Base-by-base conservation (phyloP, 768 basidiomycete genomes). In the Trametes maxima region DNA sequence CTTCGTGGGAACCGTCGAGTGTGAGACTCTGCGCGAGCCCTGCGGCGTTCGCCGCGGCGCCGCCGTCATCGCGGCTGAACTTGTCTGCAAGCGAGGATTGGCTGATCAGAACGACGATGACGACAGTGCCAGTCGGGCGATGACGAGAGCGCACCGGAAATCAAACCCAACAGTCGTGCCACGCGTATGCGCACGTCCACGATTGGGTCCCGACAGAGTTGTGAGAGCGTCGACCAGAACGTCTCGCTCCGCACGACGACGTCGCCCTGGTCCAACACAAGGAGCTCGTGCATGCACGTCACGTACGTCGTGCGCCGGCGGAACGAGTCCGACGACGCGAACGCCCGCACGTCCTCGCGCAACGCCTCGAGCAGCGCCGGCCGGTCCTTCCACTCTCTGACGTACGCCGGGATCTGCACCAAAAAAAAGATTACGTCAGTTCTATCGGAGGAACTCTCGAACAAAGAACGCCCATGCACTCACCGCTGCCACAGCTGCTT, bases 131-230 rank as follows among this genome's bases (percentile, higher is more conserved):
- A 57, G 39, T n/a, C 39, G n/a, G 49, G 36, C 13, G 52, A 59
- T 47, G 36, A 25, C 37, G 47, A 25, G 47, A 35, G 39, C 21
- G 70, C 74, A 90, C 89, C 81, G 65, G 76, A 79, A 28, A 86
- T 71, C 49, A 74, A 67, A 50, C 84, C 84, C 43, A 87, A 74
- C 47, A 93, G 81, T 50, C 94, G 83, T n/a, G 95, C 88, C 2
- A 94, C 80, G 7, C 86, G 89, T 58, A 97, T 93, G 47, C 94
- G 83, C 36, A 97, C 94, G 62, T 93, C 94, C 52, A 90, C 80
- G 13, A 96, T 86, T 37, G 70, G 68, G 69, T 98, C 95, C 35
- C 77, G 70, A 5, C 84, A 82, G 43, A 95, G 78, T 45, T 70
- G 67, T 25, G 78, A 73, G 19, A 95, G 73, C n/a, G 78, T 74